These are phyloP conservation scores for Westerdykella ornata DNA, from an alignment of 2,329 filamentous ascomycete species.

Conservation along the genomic window DNA sequence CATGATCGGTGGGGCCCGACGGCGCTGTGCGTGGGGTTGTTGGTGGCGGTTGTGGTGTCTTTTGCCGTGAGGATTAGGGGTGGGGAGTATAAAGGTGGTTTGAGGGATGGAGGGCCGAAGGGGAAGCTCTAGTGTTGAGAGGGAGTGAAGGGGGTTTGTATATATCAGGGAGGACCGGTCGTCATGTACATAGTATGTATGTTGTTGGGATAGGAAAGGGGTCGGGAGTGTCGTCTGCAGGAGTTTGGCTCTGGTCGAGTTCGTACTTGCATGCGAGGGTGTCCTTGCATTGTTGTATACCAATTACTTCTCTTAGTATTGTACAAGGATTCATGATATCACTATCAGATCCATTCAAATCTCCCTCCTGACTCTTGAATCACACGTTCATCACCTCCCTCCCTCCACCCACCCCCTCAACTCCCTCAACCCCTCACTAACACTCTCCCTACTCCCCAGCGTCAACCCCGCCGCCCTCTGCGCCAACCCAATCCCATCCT, in stretches of 20 bases:
- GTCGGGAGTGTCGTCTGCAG: no score
- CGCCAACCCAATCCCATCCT: constrained; percentile 66
- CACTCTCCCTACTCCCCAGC: constrained; percentile 66
- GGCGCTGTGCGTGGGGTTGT: constrained; percentile 64
- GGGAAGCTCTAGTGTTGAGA: neutral
- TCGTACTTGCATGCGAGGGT: no score
- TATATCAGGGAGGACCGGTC: no score
- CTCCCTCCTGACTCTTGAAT: no score
- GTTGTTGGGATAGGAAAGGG: no score
- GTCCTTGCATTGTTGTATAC: no score
- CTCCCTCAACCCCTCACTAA: constrained; percentile 52
- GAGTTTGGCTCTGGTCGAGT: no score
- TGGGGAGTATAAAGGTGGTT: constrained; percentile 43
- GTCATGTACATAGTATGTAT: no score
- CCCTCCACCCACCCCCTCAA: constrained; percentile 8
- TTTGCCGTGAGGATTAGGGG: constrained; percentile 68
- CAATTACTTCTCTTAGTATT: no score
- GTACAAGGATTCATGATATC: no score
- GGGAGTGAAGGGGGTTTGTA: neutral
- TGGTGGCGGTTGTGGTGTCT: constrained; percentile 69
- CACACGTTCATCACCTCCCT: neutral
- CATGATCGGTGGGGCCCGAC: constrained; percentile 86
- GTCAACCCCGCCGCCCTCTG: constrained; percentile 76
- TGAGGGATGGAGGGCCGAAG: constrained; percentile 27
- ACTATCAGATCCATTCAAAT: no score